Percentiles rank a stretch among this genome's conserved stretches.
phyloP scores from a whole-genome alignment of 495 filamentous ascomycete genomes.

The Xylaria castorea region DNA sequence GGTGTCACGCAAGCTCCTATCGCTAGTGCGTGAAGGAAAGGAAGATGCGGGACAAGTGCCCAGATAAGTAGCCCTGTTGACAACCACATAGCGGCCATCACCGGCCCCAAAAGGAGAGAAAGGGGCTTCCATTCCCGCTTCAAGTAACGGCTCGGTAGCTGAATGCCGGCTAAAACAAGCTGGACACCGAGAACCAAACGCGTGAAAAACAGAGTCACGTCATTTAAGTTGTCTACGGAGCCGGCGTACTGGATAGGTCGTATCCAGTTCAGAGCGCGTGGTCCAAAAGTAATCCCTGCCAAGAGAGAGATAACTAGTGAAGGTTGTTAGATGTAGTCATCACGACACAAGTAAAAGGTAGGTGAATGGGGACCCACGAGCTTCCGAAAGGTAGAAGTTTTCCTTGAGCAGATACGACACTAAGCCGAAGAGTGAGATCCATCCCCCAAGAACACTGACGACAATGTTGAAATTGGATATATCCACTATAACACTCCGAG shows the following conservation, averaged over 20 bases:
- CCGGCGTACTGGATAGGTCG: conserved; percentile 79
- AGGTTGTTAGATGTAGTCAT: neutral
- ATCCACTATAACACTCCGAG: conserved; percentile 47
- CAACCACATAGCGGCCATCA: conserved; percentile 92
- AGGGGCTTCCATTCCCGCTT: conserved; percentile 81
- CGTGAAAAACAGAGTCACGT: conserved; percentile 77
- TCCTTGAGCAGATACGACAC: conserved; percentile 92
- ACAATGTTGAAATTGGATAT: conserved; percentile 90
- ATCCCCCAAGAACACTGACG: conserved; percentile 81
- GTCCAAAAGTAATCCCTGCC: conserved; percentile 79
- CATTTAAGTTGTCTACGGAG: conserved; percentile 50
- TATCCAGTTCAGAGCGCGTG: conserved; percentile 78
- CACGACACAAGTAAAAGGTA: neutral
- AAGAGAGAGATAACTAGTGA: conserved; percentile 78
- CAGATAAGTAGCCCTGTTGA: conserved; percentile 77
- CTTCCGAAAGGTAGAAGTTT: conserved; percentile 89
- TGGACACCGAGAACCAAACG: conserved; percentile 91
- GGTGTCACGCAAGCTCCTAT: conserved; percentile 87
- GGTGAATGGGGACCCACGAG: conserved; percentile 62
- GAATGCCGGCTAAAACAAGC: conserved; percentile 86
- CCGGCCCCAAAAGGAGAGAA: conserved; percentile 77
- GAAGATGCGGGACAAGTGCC: conserved; percentile 75
- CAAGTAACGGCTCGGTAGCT: conserved; percentile 88
- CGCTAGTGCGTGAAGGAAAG: conserved; percentile 78
- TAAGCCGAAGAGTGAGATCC: conserved; percentile 85